These are phyloP conservation scores for Phlyctochytrium arcticum DNA, from an alignment of 192 early-diverging fungal species.

Conservation along the genomic window DNA sequence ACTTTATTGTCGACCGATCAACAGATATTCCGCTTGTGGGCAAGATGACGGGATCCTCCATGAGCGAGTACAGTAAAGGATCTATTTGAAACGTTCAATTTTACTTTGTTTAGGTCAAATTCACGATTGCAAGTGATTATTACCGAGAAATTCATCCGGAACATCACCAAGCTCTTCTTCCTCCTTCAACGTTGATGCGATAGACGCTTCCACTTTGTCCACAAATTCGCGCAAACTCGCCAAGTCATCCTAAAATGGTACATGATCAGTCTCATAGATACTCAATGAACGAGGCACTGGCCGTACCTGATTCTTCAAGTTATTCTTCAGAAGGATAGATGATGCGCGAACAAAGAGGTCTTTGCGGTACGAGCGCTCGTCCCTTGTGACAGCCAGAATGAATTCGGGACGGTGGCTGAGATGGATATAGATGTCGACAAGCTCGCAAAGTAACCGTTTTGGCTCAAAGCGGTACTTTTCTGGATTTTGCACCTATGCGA, in stretches of 20 bases:
- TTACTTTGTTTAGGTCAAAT: no score
- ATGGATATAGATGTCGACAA: constrained; percentile 83
- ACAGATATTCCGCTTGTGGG: constrained; percentile 77
- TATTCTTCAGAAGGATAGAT: constrained; percentile 56
- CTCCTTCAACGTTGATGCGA: constrained; percentile 55
- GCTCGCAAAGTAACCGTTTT: constrained; percentile 71
- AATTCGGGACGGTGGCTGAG: constrained; percentile 64
- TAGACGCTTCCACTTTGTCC: constrained; percentile 63
- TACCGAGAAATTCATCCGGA: constrained; percentile 88
- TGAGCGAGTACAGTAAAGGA: constrained; percentile 41
- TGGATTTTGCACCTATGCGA: constrained; percentile 63
- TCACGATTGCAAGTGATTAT: neutral
- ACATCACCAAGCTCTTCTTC: constrained; percentile 78
- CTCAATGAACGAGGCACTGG: no score
- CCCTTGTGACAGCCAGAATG: constrained; percentile 75
- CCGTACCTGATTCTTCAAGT: constrained; percentile 51
- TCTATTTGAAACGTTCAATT: constrained; percentile 1
- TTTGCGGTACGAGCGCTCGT: constrained; percentile 80
- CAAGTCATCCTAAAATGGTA: constrained; percentile 40
- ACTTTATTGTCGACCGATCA: constrained; percentile 84
- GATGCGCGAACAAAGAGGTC: constrained; percentile 74
- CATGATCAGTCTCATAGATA: no score
- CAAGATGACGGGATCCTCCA: constrained; percentile 90
- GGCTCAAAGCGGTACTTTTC: constrained; percentile 90
- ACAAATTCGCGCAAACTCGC: constrained; percentile 64